phyloP scores from a whole-genome alignment of 2,329 filamentous ascomycete genomes.

The Venturia oleaginea region DNA sequence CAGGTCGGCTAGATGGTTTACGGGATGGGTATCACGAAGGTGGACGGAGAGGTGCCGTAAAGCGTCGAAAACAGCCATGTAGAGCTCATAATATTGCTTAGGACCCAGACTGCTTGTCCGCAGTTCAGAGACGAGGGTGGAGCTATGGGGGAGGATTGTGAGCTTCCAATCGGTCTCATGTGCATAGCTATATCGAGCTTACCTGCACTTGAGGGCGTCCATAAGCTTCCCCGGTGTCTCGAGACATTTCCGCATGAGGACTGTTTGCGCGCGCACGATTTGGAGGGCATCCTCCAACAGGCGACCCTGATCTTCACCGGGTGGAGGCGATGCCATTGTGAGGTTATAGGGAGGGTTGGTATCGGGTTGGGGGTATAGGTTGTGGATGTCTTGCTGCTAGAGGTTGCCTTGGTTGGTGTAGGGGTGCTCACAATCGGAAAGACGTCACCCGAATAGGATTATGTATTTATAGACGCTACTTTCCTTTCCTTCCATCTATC shows the following conservation, averaged over 20 bases:
- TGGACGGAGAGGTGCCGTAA: conserved; percentile 93
- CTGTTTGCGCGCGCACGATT: conserved; percentile 93
- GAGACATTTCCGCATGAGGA: conserved; percentile 93
- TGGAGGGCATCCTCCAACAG: conserved; percentile 94
- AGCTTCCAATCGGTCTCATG: background rate
- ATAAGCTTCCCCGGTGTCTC: conserved; percentile 97
- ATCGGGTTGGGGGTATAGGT: background rate
- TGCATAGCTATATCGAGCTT: conserved; percentile 28
- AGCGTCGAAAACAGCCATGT: conserved; percentile 98
- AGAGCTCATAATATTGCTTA: conserved; percentile 99
- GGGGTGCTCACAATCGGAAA: background rate
- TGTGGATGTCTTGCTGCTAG: background rate
- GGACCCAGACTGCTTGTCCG: conserved; percentile 95
- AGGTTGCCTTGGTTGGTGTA: background rate
- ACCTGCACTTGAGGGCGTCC: conserved; percentile 99
- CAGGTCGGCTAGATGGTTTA: conserved; percentile 94
- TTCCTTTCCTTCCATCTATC: background rate
- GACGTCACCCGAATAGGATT: background rate
- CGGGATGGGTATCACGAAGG: conserved; percentile 91
- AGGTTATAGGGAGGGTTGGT: background rate
- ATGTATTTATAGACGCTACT: background rate
- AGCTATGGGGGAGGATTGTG: conserved; percentile 48
- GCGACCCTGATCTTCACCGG: conserved; percentile 58
- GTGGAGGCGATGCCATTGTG: conserved; percentile 33
- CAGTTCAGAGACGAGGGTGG: conserved; percentile 94